phyloP scores from a whole-genome alignment of 352 stramenopile species.

The Elongisporangium undulatum region DNA sequence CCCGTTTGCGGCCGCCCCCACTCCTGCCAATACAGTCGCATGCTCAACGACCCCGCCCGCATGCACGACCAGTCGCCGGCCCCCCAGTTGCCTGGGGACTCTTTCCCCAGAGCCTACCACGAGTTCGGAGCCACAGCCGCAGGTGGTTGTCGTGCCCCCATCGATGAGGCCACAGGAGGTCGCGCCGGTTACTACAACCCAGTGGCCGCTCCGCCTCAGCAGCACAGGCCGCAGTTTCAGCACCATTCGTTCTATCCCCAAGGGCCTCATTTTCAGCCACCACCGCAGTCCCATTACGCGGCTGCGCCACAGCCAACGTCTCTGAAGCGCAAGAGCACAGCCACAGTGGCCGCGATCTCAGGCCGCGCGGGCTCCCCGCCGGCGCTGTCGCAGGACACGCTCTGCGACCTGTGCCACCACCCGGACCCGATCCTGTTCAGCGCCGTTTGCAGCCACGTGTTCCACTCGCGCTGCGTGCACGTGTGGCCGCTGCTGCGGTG shows the following conservation, averaged over 20 bases:
- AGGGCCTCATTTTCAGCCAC: not conserved
- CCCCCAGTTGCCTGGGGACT: not conserved
- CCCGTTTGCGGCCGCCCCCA: not conserved
- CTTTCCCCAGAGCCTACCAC: not conserved
- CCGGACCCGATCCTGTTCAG: conserved; percentile 73
- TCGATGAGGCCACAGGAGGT: not conserved
- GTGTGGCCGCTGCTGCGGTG: conserved; percentile 68
- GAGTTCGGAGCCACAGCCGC: not conserved
- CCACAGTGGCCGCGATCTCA: conserved; percentile 2
- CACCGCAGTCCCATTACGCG: not conserved
- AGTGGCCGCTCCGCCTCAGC: not conserved
- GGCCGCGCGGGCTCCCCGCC: conserved; percentile 6
- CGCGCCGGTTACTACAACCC: not conserved
- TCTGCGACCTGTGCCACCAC: conserved; percentile 78
- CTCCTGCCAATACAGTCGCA: not conserved
- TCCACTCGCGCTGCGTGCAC: conserved; percentile 83
- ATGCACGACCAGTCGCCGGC: not conserved
- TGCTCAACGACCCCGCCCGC: not conserved
- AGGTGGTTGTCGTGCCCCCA: not conserved
- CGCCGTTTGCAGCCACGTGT: conserved; percentile 70
- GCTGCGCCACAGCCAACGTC: conserved; percentile 1
- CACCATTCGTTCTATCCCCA: not conserved
- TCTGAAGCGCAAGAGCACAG: conserved; percentile 37
- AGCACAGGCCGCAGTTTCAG: not conserved
- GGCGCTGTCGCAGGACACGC: conserved; percentile 22